Percentiles rank a stretch among this genome's conserved stretches.
Conservation (phyloP, 116 monocot species). For the Phalaenopsis hybrid region DNA sequence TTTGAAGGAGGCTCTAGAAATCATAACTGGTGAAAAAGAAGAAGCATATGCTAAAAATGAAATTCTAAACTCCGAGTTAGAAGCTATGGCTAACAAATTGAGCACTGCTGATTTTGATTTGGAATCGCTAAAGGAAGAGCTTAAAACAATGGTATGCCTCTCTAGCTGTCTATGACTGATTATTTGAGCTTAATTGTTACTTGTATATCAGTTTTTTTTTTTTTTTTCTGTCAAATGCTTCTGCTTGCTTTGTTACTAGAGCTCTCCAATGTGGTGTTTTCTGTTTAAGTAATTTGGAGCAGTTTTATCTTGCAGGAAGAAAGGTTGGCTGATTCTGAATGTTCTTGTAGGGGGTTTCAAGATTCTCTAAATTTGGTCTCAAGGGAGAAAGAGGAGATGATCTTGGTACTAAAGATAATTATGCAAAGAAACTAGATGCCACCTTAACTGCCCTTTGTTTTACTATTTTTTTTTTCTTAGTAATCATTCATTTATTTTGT, state of each 20-base stretch:
- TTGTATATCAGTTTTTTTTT: neutral
- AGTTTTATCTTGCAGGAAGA: constrained; percentile 37
- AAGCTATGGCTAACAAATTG: constrained; percentile 37
- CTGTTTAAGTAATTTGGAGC: neutral
- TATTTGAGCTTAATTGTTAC: neutral
- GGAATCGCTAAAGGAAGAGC: constrained; percentile 41
- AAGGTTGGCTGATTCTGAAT: constrained; percentile 45
- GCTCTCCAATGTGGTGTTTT: neutral
- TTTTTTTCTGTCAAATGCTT: neutral
- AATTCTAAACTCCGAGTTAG: constrained; percentile 28
- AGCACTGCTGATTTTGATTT: constrained; percentile 40
- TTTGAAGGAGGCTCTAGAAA: constrained; percentile 43
- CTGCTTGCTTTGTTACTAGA: neutral
- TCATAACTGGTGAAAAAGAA: constrained; percentile 52
- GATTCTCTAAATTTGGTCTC: constrained; percentile 36
- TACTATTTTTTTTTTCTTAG: neutral
- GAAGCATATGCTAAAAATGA: constrained; percentile 31
- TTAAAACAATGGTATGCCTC: constrained; percentile 33
- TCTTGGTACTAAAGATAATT: constrained; percentile 36
- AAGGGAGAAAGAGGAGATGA: constrained; percentile 83
- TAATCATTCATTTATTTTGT: constrained; percentile 12
- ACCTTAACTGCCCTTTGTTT: neutral
- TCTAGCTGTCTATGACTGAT: neutral
- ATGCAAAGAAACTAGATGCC: too few relatives aligned
- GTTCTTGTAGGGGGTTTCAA: constrained; percentile 26